A percentile compares a stretch with the other conserved stretches of the same genome.
phyloP scores from a whole-genome alignment of 2,329 filamentous ascomycete genomes.

The Paecilomyces sp. region DNA sequence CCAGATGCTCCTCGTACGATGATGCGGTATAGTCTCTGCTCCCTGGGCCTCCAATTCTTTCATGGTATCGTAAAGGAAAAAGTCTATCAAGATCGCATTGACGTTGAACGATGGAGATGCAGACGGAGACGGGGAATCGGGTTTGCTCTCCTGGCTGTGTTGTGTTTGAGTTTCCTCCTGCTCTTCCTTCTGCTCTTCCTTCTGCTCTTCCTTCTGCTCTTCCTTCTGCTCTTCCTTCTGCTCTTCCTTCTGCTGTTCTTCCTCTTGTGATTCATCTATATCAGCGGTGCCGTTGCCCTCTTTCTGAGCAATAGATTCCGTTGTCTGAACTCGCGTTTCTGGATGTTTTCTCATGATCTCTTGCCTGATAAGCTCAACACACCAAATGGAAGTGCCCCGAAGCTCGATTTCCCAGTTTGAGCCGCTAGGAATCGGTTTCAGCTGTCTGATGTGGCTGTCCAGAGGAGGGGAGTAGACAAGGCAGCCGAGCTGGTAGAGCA shows the following conservation, averaged over 20 bases:
- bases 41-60: conserved; percentile 69
- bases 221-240: not conserved
- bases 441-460: conserved; percentile 59
- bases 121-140: conserved; percentile 5
- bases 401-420: conserved; percentile 79
- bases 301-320: conserved; percentile 2
- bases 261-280: not conserved
- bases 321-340: conserved; percentile 42
- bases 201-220: not conserved
- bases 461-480: conserved; percentile 77
- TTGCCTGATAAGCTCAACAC: conserved; percentile 76
- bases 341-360: conserved; percentile 73
- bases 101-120: conserved; percentile 36
- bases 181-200: not conserved
- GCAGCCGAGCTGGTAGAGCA: conserved; percentile 75
- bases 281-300: conserved; percentile 5
- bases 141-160: conserved; percentile 7
- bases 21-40: conserved; percentile 61
- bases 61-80: conserved; percentile 92
- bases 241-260: too few species aligned
- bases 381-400: conserved; percentile 92
- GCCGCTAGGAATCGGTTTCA: conserved; percentile 62
- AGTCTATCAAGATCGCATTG: conserved; percentile 93
- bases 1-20: conserved; percentile 90
- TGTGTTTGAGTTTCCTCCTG: not conserved